Evolutionary conservation across 2,329 filamentous ascomycete species (phyloP), one percentile per base, ranked within the genome.

Genomic region (Claviceps sp.): DNA sequence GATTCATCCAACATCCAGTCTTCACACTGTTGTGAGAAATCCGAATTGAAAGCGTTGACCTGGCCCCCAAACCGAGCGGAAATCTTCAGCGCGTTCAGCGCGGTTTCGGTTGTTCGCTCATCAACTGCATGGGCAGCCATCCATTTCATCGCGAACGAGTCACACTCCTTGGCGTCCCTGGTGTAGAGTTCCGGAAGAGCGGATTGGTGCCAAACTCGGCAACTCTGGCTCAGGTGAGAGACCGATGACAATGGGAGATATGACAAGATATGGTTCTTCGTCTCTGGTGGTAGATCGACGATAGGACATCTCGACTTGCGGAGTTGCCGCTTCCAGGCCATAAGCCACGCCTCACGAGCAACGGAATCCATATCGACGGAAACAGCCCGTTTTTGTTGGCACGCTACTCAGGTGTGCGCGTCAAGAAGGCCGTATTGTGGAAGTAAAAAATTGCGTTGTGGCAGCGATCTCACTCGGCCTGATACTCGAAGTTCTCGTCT

Each of bases 331-430:
- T 24, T 13, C 40, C 48, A 50, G 7, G 2, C 40, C 16, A 9
- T 7, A 6, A 50, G 8, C 16, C 20, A 50, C n/a, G 16, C 8
- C 16, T 37, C 13, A 4, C 4, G 6, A 5, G n/a, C 18, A 18
- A 3, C 13, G 16, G 80, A 1, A 73, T 77, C 50, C 75, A 75
- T 55, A 5, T 14, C 43, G 40, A 14, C 26, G 3, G 22, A 13
- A 22, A 9, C 3, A 18, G 46, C 13, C 34, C 4, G 18, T 47
- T 37, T 20, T 5, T 11, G 18, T 16, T 24, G 18, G 7, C 8
- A 24, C 16, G n/a, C 8, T 13, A 7, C 14, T 5, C 13, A 16
- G 7, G 0, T 46, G n/a, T 13, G 30, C 8, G 30, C 11, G n/a
- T 30, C 22, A n/a, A 47, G 11, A 2, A 37, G n/a, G 45, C 5